Evolutionary conservation across 2,329 filamentous ascomycete species (phyloP).

Genomic region (Pestalotiopsis sp.): DNA sequence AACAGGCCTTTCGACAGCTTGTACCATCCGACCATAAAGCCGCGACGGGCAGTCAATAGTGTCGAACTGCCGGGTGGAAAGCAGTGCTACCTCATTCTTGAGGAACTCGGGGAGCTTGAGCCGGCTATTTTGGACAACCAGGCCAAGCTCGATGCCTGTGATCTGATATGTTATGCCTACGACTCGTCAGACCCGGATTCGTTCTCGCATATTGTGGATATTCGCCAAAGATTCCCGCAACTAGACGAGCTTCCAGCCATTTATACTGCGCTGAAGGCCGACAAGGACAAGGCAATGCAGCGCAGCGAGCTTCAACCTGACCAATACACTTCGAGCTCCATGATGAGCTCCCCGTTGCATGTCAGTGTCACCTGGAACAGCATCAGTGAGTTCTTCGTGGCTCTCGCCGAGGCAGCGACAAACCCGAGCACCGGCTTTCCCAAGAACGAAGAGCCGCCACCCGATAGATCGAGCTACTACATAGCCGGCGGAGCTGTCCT

Average conservation of each 20-base stretch:
- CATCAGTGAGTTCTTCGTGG: slow-evolving; percentile 92
- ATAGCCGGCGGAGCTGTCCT: slow-evolving; percentile 78
- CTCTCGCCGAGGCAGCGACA: slow-evolving; percentile 87
- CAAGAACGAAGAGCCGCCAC: slow-evolving; percentile 82
- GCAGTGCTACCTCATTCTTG: slow-evolving; percentile 94
- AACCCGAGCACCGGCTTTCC: slow-evolving; percentile 89
- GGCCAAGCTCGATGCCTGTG: slow-evolving; percentile 87
- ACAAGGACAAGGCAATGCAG: slow-evolving; percentile 96
- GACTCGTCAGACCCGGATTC: slow-evolving; percentile 97
- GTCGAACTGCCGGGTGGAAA: slow-evolving; percentile 95
- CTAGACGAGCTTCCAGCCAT: slow-evolving; percentile 89
- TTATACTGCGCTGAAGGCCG: slow-evolving; percentile 92
- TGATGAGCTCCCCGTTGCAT: slow-evolving; percentile 90
- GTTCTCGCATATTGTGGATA: slow-evolving; percentile 85
- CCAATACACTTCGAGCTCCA: slow-evolving; percentile 81
- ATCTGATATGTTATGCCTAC: slow-evolving; percentile 93
- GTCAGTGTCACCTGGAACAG: slow-evolving; percentile 94
- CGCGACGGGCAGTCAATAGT: slow-evolving; percentile 90
- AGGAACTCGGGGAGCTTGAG: slow-evolving; percentile 95
- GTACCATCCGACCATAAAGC: slow-evolving; percentile 94
- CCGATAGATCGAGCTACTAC: slow-evolving; percentile 84
- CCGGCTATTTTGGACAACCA: slow-evolving; percentile 92
- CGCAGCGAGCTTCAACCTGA: slow-evolving; percentile 89
- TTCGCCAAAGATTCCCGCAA: slow-evolving; percentile 78
- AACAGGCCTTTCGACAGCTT: slow-evolving; percentile 82